A percentile compares a stretch with the other conserved stretches of the same genome.
phyloP scores from a whole-genome alignment of 2,329 filamentous ascomycete species.

The Diaporthe longicolla region DNA sequence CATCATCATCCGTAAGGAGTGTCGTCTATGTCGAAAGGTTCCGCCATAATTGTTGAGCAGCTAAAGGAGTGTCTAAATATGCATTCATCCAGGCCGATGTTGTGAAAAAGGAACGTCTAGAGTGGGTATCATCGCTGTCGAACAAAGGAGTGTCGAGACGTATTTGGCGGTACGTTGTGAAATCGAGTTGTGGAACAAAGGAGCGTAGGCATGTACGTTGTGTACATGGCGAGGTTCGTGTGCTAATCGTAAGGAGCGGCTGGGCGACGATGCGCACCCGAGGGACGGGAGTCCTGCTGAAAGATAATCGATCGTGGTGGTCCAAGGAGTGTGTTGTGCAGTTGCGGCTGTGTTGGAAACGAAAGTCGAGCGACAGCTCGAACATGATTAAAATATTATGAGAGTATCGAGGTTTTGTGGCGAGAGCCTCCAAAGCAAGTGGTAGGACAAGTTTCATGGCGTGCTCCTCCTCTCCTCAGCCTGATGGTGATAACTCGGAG shows the following conservation, averaged over 20 bases:
- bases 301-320: slow-evolving; percentile 33
- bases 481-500: slow-evolving; percentile 52
- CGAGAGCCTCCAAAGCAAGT: slow-evolving; percentile 37
- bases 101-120: slow-evolving; percentile 61
- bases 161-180: slow-evolving; percentile 45
- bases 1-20: slow-evolving; percentile 61
- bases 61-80: slow-evolving; percentile 51
- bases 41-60: slow-evolving; percentile 53
- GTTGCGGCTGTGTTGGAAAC: slow-evolving; percentile 51
- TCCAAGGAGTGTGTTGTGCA: slow-evolving; percentile 49
- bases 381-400: slow-evolving; percentile 48
- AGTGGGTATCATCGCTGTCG: slow-evolving; percentile 55
- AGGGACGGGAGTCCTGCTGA: not conserved
- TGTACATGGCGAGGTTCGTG: slow-evolving; percentile 48
- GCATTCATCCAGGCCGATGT: slow-evolving; percentile 52
- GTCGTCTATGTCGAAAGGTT: slow-evolving; percentile 56
- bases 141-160: slow-evolving; percentile 52
- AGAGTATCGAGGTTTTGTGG: slow-evolving; percentile 41
- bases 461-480: slow-evolving; percentile 51
- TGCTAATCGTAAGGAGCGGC: slow-evolving; percentile 50
- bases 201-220: slow-evolving; percentile 52
- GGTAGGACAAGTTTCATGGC: slow-evolving; percentile 45
- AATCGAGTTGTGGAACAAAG: slow-evolving; percentile 46
- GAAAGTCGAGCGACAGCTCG: slow-evolving; percentile 46
- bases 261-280: slow-evolving; percentile 19